Percentiles rank a stretch among this genome's conserved stretches.
Conservation (phyloP, 768 basidiomycete species). For the Dictyophora rubrovolvata region DNA sequence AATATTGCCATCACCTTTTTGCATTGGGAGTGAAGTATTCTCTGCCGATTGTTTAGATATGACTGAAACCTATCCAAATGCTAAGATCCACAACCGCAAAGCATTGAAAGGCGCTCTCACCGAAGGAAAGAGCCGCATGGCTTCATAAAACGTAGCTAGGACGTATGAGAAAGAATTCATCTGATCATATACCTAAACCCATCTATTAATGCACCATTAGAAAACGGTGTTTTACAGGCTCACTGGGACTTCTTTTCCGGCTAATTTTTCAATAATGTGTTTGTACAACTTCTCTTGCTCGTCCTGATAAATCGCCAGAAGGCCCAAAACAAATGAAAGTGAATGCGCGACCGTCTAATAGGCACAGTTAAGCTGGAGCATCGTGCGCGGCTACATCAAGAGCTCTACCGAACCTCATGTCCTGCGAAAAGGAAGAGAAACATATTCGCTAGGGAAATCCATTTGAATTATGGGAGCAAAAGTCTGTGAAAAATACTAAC, state of each 20-base stretch:
- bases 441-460: constrained; percentile 20
- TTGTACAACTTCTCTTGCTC: constrained; percentile 31
- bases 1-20: constrained; percentile 9
- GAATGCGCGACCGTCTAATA: constrained; percentile 29
- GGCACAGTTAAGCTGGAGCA: not conserved
- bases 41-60: constrained; percentile 20
- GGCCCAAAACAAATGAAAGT: constrained; percentile 34
- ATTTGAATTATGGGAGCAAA: not conserved
- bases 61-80: not conserved
- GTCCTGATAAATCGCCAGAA: constrained; percentile 34
- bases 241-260: constrained; percentile 24
- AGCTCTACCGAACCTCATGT: constrained; percentile 33
- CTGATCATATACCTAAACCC: constrained; percentile 21
- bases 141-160: constrained; percentile 36
- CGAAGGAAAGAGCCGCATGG: constrained; percentile 37
- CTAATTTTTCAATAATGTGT: constrained; percentile 25
- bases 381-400: not conserved
- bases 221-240: constrained; percentile 2
- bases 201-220: not conserved
- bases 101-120: constrained; percentile 18
- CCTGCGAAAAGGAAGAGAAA: constrained; percentile 46
- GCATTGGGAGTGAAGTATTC: constrained; percentile 16
- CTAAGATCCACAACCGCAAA: not conserved
- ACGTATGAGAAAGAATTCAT: constrained; percentile 18
- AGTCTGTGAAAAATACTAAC: constrained; percentile 12